Percentiles rank a stretch among this genome's conserved stretches.
Evolutionary conservation across 768 basidiomycete genomes (phyloP).

Genomic region (Tulasnella sp.): DNA sequence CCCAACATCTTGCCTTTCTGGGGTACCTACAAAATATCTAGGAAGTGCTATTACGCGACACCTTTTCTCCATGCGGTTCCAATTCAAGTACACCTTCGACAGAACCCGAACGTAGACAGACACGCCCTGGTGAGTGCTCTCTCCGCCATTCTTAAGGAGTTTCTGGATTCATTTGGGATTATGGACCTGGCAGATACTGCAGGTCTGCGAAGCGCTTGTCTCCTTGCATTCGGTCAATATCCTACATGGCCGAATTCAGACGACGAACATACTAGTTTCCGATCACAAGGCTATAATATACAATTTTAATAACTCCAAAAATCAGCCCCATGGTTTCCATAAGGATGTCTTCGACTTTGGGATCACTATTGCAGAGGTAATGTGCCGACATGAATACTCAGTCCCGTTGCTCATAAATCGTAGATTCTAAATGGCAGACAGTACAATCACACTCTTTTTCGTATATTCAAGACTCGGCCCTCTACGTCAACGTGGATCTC

Average conservation of each 20-base stretch:
- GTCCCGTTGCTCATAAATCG: not conserved
- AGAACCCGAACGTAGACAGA: not conserved
- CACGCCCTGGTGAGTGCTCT: not conserved
- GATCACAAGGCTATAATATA: not conserved
- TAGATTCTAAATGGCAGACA: not conserved
- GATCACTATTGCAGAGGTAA: not conserved
- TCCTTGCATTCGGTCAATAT: not conserved
- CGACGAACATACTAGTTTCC: not conserved
- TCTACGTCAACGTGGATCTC: not conserved
- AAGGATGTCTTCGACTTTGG: not conserved
- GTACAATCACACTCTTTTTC: not conserved
- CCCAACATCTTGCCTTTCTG: not conserved
- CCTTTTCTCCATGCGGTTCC: not conserved
- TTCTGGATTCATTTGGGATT: not conserved
- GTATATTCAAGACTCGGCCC: not conserved
- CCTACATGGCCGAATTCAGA: not conserved
- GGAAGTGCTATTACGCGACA: not conserved
- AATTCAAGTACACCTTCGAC: not conserved
- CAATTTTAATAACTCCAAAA: not conserved
- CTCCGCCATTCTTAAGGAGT: not conserved
- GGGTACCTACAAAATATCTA: not conserved
- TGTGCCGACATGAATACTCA: too few species aligned
- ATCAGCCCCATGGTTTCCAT: not conserved
- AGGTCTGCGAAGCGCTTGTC: not conserved
- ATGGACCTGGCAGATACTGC: not conserved